phyloP scores from a whole-genome alignment of 2,329 filamentous ascomycete species.

The Didymosphaeria variabile region DNA sequence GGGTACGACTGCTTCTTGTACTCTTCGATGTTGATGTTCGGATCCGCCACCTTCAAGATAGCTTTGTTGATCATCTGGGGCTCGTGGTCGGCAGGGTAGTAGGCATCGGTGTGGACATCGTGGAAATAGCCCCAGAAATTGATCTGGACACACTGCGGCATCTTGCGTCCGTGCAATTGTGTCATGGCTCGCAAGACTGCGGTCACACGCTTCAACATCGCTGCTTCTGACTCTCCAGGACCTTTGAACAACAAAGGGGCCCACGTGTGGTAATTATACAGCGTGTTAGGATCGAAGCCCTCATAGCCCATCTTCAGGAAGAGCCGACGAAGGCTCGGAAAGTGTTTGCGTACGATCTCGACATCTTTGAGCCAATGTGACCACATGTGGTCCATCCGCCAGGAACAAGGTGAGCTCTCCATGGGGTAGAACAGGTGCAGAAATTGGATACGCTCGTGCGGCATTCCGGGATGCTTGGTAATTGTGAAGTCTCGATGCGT shows the following conservation, averaged over 20 bases:
- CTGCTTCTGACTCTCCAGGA: background rate
- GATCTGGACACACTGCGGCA: background rate
- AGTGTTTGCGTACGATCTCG: background rate
- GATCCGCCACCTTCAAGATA: background rate
- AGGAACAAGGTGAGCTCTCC: background rate
- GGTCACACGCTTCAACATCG: background rate
- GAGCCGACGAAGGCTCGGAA: slow-evolving; percentile 3
- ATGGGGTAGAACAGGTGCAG: background rate
- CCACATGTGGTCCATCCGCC: slow-evolving; percentile 6
- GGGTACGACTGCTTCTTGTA: background rate
- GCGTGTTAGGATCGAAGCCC: background rate
- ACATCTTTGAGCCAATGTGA: slow-evolving; percentile 5
- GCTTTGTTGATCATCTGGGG: background rate
- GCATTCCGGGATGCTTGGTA: slow-evolving; percentile 9
- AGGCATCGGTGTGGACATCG: background rate
- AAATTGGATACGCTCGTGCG: slow-evolving; percentile 5
- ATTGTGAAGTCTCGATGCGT: slow-evolving; percentile 13
- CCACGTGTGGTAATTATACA: background rate
- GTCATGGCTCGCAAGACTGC: background rate
- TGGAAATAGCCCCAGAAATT: background rate
- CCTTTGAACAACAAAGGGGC: background rate
- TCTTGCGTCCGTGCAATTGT: background rate
- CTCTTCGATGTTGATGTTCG: background rate
- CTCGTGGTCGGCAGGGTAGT: background rate
- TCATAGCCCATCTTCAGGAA: slow-evolving; percentile 8